Conservation (phyloP, 108 stramenopile genomes). For the Aurantiochytrium sp. region DNA sequence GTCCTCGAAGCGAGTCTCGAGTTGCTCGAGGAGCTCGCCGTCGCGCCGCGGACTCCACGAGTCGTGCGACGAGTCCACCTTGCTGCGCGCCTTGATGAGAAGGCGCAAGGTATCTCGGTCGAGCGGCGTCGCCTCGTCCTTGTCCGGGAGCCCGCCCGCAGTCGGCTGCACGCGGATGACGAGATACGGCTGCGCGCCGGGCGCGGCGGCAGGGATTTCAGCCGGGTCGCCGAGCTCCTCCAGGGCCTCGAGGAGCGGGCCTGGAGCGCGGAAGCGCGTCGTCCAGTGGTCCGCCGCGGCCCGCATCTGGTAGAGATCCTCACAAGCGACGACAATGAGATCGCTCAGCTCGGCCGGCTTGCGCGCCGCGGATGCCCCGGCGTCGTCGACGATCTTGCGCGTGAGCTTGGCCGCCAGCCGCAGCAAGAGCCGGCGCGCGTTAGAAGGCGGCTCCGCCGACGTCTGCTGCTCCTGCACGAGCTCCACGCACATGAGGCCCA, state of each 20-base stretch:
- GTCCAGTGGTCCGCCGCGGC: neutral
- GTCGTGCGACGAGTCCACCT: constrained; percentile 7
- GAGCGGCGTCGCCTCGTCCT: neutral
- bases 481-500: neutral
- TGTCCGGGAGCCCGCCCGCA: no score
- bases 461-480: neutral
- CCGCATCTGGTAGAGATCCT: neutral
- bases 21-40: neutral
- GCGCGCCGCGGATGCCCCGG: neutral
- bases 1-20: neutral
- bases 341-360: constrained; percentile 8
- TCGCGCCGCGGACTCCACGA: constrained; percentile 18
- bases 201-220: neutral
- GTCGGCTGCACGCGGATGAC: neutral
- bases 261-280: neutral
- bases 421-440: neutral
- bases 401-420: neutral
- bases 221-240: neutral
- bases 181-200: neutral
- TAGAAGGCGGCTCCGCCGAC: neutral
- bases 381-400: neutral
- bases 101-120: neutral
- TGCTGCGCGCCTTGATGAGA: neutral
- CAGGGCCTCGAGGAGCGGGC: neutral
- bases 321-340: neutral